Evolutionary conservation across 2,329 filamentous ascomycete genomes (phyloP), one percentile per base, ranked within the genome.

Genomic region (Xylogone sp.): DNA sequence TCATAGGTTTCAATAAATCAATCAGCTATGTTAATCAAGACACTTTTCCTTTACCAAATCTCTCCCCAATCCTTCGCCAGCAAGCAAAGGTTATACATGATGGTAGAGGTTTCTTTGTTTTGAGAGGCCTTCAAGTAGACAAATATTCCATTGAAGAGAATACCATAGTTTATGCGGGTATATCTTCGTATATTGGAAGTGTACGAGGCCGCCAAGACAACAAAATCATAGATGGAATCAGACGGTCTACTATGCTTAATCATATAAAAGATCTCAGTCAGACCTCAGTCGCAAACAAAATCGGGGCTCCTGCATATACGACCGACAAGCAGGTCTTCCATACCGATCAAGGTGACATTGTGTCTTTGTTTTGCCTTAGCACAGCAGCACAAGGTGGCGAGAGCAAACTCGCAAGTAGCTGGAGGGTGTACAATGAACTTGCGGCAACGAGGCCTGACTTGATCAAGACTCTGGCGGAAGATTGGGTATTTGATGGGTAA

Each of bases 181-280:
- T 75, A 1, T 72, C 71, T 1, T 69, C 69, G 5, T 69, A 75
- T 52, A 64, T 75, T 44, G 73, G 64, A 24, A 56, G 58, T 8
- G 58, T 67, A 9, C 61, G 71, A 2, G 74, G 68, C 4, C 66
- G 69, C 2, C 73, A 76, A 54, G 69, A 74, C 59, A 68, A 68
- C 46, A 69, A 69, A 19, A 70, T 68, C 51, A 27, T 59, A 7
- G 57, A 74, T 2, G 76, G 75, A 16, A 57, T 68, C n/a, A 68
- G 70, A 0, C 75, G 75, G 1, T 78, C 81, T 43, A 76, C 81
- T 0, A 75, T 82, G 5, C 64, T 83, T 2, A 70, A 75, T 2
- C 83, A 87, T 55, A 82, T 87, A 67, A 86, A 82, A 62, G 83
- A 88, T 56, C 69, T 87, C 7, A 72, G 66, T 1, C 62, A 64